A percentile compares a stretch with the other conserved stretches of the same genome.
phyloP scores from a whole-genome alignment of 2,329 filamentous ascomycete species.

The Talaromyces islandicus region DNA sequence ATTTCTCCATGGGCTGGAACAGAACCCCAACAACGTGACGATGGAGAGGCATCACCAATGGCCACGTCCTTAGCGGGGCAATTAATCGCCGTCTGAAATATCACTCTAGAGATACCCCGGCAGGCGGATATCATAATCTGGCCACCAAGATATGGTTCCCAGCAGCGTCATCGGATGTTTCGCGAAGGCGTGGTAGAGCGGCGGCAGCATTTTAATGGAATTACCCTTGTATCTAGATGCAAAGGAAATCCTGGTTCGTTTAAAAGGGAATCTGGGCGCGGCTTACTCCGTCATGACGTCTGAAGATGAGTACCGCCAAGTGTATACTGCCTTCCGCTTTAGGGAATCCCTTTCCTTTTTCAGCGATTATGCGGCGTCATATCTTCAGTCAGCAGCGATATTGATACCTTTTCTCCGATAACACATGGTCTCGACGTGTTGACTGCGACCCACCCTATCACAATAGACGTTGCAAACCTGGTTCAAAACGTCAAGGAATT shows the following conservation, averaged over 20 bases:
- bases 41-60: background rate
- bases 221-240: background rate
- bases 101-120: background rate
- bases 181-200: background rate
- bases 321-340: background rate
- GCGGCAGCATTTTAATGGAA: background rate
- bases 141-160: background rate
- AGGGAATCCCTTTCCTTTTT: background rate
- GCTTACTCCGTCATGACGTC: background rate
- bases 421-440: background rate
- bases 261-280: background rate
- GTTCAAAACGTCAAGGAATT: background rate
- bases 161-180: background rate
- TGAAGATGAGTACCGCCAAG: background rate
- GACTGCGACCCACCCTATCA: background rate
- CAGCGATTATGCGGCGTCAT: background rate
- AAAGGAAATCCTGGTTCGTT: background rate
- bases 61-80: background rate
- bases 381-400: background rate
- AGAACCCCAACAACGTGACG: constrained; percentile 7
- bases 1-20: background rate
- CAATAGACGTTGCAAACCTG: background rate
- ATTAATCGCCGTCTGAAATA: background rate
- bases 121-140: background rate
- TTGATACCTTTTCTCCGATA: background rate